Percentiles rank a stretch among this genome's conserved stretches.
Conservation (phyloP, 2,329 filamentous ascomycete species). For the Pseudopyricularia cyperi region DNA sequence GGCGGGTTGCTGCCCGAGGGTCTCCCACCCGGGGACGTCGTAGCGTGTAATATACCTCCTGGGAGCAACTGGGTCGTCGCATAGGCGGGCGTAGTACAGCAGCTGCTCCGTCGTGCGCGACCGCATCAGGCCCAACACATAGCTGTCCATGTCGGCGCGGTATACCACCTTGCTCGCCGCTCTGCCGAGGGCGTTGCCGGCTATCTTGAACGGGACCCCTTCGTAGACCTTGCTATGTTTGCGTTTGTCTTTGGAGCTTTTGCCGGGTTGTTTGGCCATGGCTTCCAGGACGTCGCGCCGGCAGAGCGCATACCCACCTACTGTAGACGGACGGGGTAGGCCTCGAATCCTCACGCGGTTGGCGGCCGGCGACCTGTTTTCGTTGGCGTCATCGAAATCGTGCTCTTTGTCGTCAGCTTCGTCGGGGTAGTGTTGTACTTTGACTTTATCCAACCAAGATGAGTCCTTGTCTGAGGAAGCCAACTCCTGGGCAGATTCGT, state of each 20-base stretch:
- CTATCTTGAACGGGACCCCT: conserved; percentile 6
- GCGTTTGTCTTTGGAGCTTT: not conserved
- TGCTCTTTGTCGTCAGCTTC: not conserved
- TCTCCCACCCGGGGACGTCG: conserved; percentile 24
- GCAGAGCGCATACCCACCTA: conserved; percentile 16
- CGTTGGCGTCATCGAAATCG: not conserved
- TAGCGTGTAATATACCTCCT: conserved; percentile 28
- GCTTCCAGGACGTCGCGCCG: conserved; percentile 17
- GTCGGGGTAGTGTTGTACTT: not conserved
- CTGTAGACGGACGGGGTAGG: not conserved
- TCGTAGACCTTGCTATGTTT: conserved; percentile 7
- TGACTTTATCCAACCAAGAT: not conserved
- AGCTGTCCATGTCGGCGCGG: conserved; percentile 42
- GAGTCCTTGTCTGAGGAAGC: not conserved
- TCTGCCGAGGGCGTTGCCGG: not conserved
- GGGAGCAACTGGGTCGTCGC: conserved; percentile 8
- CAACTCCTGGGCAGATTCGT: not conserved
- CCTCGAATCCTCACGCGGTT: not conserved
- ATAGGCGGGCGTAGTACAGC: conserved; percentile 20
- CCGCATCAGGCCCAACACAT: conserved; percentile 38
- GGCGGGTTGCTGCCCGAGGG: conserved; percentile 20
- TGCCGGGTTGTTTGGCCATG: conserved; percentile 5
- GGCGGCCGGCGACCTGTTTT: not conserved
- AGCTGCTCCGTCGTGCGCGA: conserved; percentile 32
- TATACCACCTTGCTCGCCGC: conserved; percentile 19